These are phyloP conservation scores for Fraxinus xanthoxyloides DNA, from an alignment of 305 asterid species.

Conservation along the genomic window DNA sequence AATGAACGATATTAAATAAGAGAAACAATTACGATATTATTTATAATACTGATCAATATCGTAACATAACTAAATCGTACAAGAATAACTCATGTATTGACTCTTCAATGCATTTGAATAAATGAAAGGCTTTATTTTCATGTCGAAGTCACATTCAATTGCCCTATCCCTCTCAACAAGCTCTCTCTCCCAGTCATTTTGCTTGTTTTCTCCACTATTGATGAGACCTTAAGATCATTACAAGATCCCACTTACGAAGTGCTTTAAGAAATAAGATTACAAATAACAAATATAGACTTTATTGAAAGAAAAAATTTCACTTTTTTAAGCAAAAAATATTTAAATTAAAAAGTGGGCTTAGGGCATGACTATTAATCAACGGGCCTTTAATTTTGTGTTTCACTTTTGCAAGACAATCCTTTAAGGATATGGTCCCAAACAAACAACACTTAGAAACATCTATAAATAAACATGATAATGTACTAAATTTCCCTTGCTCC, in stretches of 20 bases:
- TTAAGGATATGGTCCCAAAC: conserved; percentile 23
- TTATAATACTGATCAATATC: background rate
- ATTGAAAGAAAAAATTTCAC: background rate
- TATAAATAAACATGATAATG: conserved; percentile 23
- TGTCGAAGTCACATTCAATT: conserved; percentile 30
- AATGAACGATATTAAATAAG: background rate
- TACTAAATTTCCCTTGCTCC: background rate
- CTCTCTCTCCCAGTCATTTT: conserved; percentile 28
- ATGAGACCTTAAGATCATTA: conserved; percentile 10
- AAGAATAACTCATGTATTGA: background rate
- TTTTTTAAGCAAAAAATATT: background rate
- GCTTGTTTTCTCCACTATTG: conserved; percentile 23
- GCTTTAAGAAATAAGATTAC: background rate
- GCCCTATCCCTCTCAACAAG: background rate
- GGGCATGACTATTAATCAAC: background rate
- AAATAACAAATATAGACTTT: background rate
- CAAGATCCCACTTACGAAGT: conserved; percentile 33
- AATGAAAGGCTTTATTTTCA: conserved; percentile 15
- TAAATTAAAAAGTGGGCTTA: background rate
- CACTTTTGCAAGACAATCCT: conserved; percentile 33
- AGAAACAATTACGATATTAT: background rate
- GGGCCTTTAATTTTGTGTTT: conserved; percentile 20
- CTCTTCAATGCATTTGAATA: background rate
- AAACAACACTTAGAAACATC: conserved; percentile 24
- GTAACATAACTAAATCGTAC: background rate